phyloP scores from a whole-genome alignment of 1,139 yeast species.

The Geotrichum macrosporum region DNA sequence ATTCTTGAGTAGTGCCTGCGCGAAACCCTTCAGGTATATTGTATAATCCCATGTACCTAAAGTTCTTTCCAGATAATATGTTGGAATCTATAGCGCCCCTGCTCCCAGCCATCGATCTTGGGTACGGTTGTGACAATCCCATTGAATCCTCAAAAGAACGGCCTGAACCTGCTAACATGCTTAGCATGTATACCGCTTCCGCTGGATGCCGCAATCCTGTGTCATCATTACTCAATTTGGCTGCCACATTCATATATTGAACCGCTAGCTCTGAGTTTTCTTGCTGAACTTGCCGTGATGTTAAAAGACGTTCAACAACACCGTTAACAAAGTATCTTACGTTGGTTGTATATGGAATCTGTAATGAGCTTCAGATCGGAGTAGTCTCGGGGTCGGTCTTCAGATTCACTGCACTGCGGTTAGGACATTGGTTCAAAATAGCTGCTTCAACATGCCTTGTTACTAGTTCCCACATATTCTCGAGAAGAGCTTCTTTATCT shows the following conservation, averaged over 20 bases:
- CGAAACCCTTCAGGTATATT: slow-evolving; percentile 16
- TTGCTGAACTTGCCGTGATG: slow-evolving; percentile 11
- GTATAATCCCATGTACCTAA: slow-evolving; percentile 14
- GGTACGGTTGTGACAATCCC: slow-evolving; percentile 4
- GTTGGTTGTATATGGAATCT: slow-evolving; percentile 10
- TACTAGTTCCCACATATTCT: slow-evolving; percentile 13
- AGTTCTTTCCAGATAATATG: not conserved
- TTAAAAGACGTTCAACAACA: not conserved
- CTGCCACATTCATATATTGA: slow-evolving; percentile 17
- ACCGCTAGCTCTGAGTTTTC: slow-evolving; percentile 21
- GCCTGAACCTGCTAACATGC: slow-evolving; percentile 14
- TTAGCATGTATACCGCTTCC: slow-evolving; percentile 17
- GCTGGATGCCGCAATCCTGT: slow-evolving; percentile 18
- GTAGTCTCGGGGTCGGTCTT: slow-evolving; percentile 9
- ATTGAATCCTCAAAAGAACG: slow-evolving; percentile 1
- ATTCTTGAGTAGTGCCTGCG: not conserved
- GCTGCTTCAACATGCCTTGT: slow-evolving; percentile 5
- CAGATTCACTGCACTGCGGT: slow-evolving; percentile 8
- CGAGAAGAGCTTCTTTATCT: slow-evolving; percentile 13
- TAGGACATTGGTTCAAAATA: not conserved
- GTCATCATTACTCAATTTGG: slow-evolving; percentile 12
- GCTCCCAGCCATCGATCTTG: slow-evolving; percentile 1
- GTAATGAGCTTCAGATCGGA: slow-evolving; percentile 14
- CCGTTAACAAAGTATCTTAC: slow-evolving; percentile 3
- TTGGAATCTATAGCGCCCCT: not conserved